These are phyloP conservation scores for Phytophthora chlamydospora DNA, from an alignment of 352 stramenopile genomes.

Conservation along the genomic window DNA sequence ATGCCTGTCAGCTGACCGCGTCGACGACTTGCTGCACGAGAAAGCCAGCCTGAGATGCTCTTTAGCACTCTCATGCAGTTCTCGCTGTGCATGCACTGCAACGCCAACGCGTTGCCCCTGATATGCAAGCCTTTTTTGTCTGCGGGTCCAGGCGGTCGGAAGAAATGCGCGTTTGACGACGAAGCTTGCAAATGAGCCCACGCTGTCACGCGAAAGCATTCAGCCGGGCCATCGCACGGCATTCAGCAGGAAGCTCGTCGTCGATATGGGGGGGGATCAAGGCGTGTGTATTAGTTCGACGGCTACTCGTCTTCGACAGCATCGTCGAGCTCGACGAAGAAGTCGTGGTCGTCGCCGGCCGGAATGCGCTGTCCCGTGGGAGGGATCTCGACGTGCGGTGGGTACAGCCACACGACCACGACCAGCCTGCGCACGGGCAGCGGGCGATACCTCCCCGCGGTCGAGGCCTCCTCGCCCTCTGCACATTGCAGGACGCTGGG, in stretches of 20 bases:
- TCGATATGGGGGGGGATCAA: too few species aligned
- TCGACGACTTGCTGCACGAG: conserved; percentile 17
- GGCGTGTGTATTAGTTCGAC: too few species aligned
- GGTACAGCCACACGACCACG: conserved; percentile 77
- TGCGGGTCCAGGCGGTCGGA: conserved; percentile 12
- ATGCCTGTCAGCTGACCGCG: conserved; percentile 14
- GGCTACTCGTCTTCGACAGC: conserved; percentile 13
- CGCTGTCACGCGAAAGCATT: too few species aligned
- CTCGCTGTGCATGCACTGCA: conserved; percentile 7
- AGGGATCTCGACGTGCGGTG: conserved; percentile 65
- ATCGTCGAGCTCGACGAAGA: conserved; percentile 47
- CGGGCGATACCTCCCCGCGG: conserved; percentile 45
- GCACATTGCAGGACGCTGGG: conserved; percentile 53
- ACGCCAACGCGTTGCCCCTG: conserved; percentile 1
- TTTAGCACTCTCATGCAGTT: conserved; percentile 6
- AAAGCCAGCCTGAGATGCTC: conserved; percentile 9
- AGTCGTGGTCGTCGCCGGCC: conserved; percentile 47
- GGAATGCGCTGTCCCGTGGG: conserved; percentile 63
- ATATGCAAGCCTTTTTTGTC: conserved; percentile 9
- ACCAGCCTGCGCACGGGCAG: conserved; percentile 61
- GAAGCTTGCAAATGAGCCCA: conserved; percentile 11
- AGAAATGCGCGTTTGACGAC: conserved; percentile 5
- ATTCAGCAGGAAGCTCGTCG: not conserved
- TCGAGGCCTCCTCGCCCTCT: conserved; percentile 18
- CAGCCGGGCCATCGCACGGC: too few species aligned